Evolutionary conservation across 1,139 yeast species (phyloP), one percentile per base, ranked within the genome.

Genomic region (Suzukiozyma palmioleophila): DNA sequence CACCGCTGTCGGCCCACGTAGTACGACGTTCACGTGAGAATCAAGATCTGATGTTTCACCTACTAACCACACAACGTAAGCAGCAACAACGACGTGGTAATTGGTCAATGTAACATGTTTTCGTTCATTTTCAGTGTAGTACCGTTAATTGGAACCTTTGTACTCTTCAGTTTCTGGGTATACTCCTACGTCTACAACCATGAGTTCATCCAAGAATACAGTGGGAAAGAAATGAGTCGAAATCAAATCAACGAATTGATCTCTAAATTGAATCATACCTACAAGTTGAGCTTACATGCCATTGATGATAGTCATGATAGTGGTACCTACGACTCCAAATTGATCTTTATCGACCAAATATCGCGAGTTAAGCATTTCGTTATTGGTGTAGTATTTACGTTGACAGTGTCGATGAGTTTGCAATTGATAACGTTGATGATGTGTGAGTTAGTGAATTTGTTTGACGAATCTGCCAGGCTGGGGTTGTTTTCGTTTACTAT

Each of bases 361-460:
- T 33, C 36, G 7, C 28, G 36, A 26, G 26, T 39, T 3, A 40
- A 41, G 30, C 42, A 52, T 24, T 34, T 14, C 14, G 39, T 53
- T 5, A 51, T 66, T 4, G 64, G 67, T 2, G 36, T 43, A 3
- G 43, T 64, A 8, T 70, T 69, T 45, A 55, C 67, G 36, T 33
- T 49, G 3, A 57, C 65, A 9, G 44, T 64, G 3, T 50, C 72
- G 12, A 50, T 66, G 11, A 64, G 72, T 37, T 47, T 62, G 6
- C 60, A 60, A 43, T 50, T 70, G 30, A 61, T 66, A 8, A 45
- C 64, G 3, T 50, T 70, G 15, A 64, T 71, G 54, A 56, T 70
- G 60, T 58, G 67, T 43, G 75, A 70, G 46, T 57, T 71, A 41
- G 54, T 62, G 6, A 60, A 56, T 30, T 39, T 51, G 22, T 51